Percentiles rank a stretch among this genome's conserved stretches.
phyloP scores from a whole-genome alignment of 371 early-diverging fungal species.

The Mortierella sp. region DNA sequence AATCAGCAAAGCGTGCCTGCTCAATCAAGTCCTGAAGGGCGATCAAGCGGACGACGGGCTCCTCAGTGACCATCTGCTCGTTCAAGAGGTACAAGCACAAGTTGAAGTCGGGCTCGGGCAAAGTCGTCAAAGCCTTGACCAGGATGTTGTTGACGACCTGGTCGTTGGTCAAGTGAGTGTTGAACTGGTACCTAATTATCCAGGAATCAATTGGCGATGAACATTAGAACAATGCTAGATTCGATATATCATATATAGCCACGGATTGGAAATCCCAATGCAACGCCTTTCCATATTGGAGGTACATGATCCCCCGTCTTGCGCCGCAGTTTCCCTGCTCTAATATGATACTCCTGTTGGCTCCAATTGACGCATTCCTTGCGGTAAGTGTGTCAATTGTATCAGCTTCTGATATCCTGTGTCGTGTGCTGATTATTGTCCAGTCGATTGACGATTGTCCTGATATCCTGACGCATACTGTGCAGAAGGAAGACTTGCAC shows the following conservation, averaged over 20 bases:
- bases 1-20: conserved; percentile 81
- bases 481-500: background rate
- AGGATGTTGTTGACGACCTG: conserved; percentile 82
- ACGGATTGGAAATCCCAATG: background rate
- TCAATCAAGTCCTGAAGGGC: conserved; percentile 85
- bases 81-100: conserved; percentile 88
- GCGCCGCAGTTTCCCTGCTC: background rate
- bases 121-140: conserved; percentile 85
- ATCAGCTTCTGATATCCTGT: background rate
- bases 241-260: background rate
- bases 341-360: background rate
- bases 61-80: conserved; percentile 79
- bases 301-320: background rate
- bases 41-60: conserved; percentile 75
- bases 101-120: conserved; percentile 92
- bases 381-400: background rate
- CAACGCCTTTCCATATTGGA: background rate
- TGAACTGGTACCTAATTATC: conserved; percentile 86
- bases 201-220: background rate
- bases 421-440: background rate
- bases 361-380: background rate
- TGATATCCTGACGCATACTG: background rate
- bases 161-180: conserved; percentile 81
- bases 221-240: background rate
- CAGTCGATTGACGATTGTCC: background rate